Conservation (phyloP, 768 basidiomycete species). For the Leucosporidium creatinivorum region DNA sequence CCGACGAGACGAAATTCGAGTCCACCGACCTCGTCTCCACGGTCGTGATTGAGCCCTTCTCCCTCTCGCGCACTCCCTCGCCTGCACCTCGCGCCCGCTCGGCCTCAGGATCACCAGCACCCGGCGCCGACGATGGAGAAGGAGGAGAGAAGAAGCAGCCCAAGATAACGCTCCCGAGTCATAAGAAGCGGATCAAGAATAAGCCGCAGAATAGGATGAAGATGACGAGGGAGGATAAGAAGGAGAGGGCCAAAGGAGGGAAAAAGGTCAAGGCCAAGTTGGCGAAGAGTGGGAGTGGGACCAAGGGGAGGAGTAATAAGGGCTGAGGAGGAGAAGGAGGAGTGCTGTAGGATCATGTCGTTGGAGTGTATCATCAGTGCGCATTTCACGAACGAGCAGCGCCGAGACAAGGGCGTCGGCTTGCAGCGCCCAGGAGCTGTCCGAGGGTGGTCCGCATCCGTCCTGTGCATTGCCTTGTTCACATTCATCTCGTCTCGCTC, state of each 20-base stretch:
- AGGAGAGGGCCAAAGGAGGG: constrained; percentile 22
- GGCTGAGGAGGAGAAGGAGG: background rate
- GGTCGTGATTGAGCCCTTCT: constrained; percentile 23
- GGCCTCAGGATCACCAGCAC: background rate
- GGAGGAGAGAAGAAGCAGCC: background rate
- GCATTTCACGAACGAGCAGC: too few species aligned
- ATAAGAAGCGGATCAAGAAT: constrained; percentile 28
- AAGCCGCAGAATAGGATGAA: constrained; percentile 22
- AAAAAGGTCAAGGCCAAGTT: constrained; percentile 28
- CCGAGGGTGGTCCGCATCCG: too few species aligned
- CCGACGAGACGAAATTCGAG: constrained; percentile 10
- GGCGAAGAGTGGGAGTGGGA: constrained; percentile 21
- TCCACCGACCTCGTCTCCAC: constrained; percentile 22
- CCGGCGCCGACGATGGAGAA: background rate
- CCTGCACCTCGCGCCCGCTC: constrained; percentile 12
- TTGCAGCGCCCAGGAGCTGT: too few species aligned
- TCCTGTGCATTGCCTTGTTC: too few species aligned
- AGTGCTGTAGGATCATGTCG: too few species aligned
- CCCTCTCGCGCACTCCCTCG: constrained; percentile 25
- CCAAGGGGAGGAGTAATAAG: constrained; percentile 21
- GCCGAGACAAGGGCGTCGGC: too few species aligned
- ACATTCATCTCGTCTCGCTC: too few species aligned
- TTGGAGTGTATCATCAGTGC: too few species aligned
- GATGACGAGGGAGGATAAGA: constrained; percentile 25
- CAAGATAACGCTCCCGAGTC: background rate